Evolutionary conservation across 2,329 filamentous ascomycete genomes (phyloP).

Genomic region (Pseudogymnoascus sp.): DNA sequence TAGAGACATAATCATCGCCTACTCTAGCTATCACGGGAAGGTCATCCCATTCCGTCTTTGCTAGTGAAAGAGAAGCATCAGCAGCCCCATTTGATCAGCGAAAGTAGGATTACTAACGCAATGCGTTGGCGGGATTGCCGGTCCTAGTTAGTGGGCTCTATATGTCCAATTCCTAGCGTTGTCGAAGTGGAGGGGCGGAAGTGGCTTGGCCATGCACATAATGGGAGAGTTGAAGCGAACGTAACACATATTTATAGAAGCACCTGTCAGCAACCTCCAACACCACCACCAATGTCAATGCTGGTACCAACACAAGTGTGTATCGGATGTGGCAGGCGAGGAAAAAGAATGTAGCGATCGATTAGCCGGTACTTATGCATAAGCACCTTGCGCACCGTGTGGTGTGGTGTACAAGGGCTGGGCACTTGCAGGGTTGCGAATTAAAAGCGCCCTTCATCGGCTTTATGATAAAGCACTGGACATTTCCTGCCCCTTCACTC

Average conservation of each 20-base stretch:
- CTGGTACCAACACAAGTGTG: background rate
- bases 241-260: conserved; percentile 3
- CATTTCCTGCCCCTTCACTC: background rate
- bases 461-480: background rate
- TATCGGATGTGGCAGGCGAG: background rate
- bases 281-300: background rate
- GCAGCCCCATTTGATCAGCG: background rate
- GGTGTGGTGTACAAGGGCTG: background rate
- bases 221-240: background rate
- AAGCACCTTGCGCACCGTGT: background rate
- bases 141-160: background rate
- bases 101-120: background rate
- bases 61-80: background rate
- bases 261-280: background rate
- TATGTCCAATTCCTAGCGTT: background rate
- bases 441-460: background rate
- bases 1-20: background rate
- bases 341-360: background rate
- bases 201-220: background rate
- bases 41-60: background rate
- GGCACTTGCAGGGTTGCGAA: background rate
- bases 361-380: background rate
- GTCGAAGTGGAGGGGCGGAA: background rate
- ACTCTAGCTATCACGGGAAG: background rate
- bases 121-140: background rate